phyloP scores from a whole-genome alignment of 768 basidiomycete species.

The Favolaschia claudopus region DNA sequence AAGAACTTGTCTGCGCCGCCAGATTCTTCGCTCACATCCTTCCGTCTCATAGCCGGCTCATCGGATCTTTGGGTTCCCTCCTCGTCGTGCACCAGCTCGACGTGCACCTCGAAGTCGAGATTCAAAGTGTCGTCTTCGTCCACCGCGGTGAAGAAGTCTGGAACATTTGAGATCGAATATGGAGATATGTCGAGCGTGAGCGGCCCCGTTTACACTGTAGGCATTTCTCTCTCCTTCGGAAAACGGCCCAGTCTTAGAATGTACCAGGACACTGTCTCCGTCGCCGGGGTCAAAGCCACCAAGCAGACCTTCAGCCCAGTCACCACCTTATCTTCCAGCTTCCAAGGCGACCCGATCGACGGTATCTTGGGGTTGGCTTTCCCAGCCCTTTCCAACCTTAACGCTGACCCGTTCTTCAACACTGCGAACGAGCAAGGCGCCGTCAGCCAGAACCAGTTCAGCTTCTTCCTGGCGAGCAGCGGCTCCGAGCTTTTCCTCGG shows the following conservation, averaged over 20 bases:
- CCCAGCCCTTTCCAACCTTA: conserved; percentile 36
- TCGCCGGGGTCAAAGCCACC: conserved; percentile 22
- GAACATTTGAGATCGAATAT: conserved; percentile 46
- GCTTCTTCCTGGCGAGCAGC: conserved; percentile 48
- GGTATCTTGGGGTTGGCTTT: conserved; percentile 42
- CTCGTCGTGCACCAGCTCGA: conserved; percentile 31
- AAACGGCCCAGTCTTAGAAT: too few species aligned
- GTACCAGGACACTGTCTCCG: background rate
- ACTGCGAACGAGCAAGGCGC: conserved; percentile 45
- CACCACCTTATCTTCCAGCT: conserved; percentile 36
- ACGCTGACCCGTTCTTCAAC: conserved; percentile 45
- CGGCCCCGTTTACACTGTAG: conserved; percentile 49
- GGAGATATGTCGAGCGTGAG: conserved; percentile 50
- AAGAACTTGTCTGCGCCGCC: conserved; percentile 13
- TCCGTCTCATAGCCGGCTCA: background rate
- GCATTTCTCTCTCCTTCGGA: too few species aligned
- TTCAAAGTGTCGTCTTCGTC: conserved; percentile 39
- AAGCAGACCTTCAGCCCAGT: conserved; percentile 40
- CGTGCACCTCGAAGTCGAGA: conserved; percentile 36
- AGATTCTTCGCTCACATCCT: background rate
- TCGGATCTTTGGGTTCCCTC: conserved; percentile 40
- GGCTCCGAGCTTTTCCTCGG: conserved; percentile 59
- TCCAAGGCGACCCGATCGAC: conserved; percentile 22
- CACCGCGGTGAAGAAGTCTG: conserved; percentile 36
- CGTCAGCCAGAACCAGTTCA: conserved; percentile 45